These are phyloP conservation scores for Mariannaea sp. DNA, from an alignment of 2,329 filamentous ascomycete species.

Conservation along the genomic window DNA sequence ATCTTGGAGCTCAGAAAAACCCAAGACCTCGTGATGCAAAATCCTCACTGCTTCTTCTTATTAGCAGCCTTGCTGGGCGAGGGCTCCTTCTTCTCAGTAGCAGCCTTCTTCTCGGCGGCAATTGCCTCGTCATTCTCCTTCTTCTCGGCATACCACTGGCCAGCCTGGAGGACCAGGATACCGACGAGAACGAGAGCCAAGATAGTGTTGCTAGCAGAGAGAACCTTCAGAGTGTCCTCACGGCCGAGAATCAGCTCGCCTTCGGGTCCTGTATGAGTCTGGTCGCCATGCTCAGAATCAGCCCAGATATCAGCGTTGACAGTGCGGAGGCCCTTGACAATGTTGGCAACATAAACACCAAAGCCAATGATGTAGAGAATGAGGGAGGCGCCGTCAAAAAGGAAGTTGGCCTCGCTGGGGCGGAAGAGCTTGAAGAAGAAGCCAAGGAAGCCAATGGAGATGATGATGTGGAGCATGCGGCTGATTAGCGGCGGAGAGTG, in stretches of 20 bases:
- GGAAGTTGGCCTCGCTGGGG: constrained; percentile 89
- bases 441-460: constrained; percentile 83
- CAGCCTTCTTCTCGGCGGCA: constrained; percentile 56
- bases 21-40: background rate
- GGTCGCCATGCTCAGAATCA: constrained; percentile 45
- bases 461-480: constrained; percentile 92
- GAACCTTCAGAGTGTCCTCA: constrained; percentile 88
- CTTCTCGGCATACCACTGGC: constrained; percentile 97
- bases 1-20: constrained; percentile 1
- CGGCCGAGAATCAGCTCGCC: constrained; percentile 74
- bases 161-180: constrained; percentile 89
- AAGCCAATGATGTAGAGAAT: constrained; percentile 85
- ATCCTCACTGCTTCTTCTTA: constrained; percentile 46
- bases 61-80: constrained; percentile 35
- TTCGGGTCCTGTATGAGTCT: constrained; percentile 46
- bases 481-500: constrained; percentile 88
- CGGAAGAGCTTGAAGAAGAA: constrained; percentile 95
- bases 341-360: constrained; percentile 93
- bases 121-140: constrained; percentile 83
- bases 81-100: constrained; percentile 37
- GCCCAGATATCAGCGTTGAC: constrained; percentile 73
- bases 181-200: constrained; percentile 89
- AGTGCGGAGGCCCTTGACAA: constrained; percentile 89
- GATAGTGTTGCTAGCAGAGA: constrained; percentile 95
- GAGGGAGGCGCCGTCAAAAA: constrained; percentile 86